Conservation (phyloP, 1,284 basidiomycete genomes). For the Ganoderma sinense region DNA sequence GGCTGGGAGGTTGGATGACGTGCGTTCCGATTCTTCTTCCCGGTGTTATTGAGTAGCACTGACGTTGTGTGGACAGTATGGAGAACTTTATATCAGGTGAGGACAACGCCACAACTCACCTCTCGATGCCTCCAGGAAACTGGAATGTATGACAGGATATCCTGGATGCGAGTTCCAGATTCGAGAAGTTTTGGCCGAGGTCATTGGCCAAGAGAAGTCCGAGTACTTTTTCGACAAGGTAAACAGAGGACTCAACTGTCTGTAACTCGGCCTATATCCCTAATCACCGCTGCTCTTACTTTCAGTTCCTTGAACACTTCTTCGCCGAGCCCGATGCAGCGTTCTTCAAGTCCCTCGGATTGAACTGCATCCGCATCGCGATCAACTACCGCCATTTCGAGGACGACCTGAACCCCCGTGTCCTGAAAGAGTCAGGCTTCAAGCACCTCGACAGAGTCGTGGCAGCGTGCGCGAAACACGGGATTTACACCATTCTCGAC, state of each 20-base stretch:
- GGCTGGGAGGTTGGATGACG: constrained; percentile 79
- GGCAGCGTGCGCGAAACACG: constrained; percentile 61
- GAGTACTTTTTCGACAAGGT: constrained; percentile 84
- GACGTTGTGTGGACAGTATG: constrained; percentile 48
- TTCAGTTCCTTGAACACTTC: constrained; percentile 79
- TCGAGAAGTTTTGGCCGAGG: constrained; percentile 70
- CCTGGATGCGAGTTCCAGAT: constrained; percentile 73
- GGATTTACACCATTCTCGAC: constrained; percentile 70
- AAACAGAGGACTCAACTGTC: constrained; percentile 51
- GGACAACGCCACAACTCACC: background rate
- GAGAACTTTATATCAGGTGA: constrained; percentile 68
- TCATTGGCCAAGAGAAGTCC: constrained; percentile 64
- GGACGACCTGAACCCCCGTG: constrained; percentile 72
- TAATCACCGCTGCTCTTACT: constrained; percentile 59
- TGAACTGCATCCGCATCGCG: constrained; percentile 77
- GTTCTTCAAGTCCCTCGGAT: constrained; percentile 73
- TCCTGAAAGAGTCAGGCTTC: constrained; percentile 68
- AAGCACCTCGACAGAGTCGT: constrained; percentile 71
- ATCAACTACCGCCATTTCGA: constrained; percentile 76
- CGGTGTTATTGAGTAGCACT: background rate
- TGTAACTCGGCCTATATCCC: background rate
- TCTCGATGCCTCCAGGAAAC: background rate
- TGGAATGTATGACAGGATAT: constrained; percentile 47
- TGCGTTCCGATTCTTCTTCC: constrained; percentile 41
- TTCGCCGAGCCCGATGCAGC: constrained; percentile 74